Conservation (phyloP, 1,284 basidiomycete species). For the Pseudomicrostroma phylloplanum region DNA sequence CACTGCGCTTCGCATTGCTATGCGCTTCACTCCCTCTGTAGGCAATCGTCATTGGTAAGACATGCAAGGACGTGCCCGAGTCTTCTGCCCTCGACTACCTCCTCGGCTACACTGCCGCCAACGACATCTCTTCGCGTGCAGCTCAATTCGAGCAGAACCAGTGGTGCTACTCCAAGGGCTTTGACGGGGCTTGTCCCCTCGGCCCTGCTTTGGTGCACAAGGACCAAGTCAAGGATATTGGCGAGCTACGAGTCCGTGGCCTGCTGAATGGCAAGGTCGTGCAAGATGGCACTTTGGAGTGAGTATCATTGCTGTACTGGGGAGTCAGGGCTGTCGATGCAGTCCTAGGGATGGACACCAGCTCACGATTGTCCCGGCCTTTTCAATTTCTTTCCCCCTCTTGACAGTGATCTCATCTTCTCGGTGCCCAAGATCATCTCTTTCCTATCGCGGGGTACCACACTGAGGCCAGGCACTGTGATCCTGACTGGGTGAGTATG, state of each 20-base stretch:
- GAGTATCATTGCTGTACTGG: constrained; percentile 16
- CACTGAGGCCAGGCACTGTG: constrained; percentile 26
- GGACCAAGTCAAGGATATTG: constrained; percentile 12
- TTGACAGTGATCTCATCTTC: constrained; percentile 52
- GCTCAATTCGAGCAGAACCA: constrained; percentile 49
- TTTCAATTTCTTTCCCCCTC: neutral
- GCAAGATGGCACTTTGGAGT: constrained; percentile 50
- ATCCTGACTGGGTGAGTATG: constrained; percentile 32
- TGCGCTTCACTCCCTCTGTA: neutral
- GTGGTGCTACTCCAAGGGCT: constrained; percentile 52
- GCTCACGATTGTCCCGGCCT: too few relatives aligned
- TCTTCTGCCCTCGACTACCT: neutral
- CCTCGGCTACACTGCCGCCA: constrained; percentile 49
- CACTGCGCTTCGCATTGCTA: too few relatives aligned
- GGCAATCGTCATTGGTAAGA: constrained; percentile 73
- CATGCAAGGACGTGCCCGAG: constrained; percentile 59
- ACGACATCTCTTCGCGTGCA: constrained; percentile 52
- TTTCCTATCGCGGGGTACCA: constrained; percentile 38
- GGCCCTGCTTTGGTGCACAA: constrained; percentile 51
- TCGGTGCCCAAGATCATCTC: constrained; percentile 52
- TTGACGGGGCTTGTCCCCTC: constrained; percentile 53
- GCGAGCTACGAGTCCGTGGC: constrained; percentile 45
- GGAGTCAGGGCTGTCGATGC: too few relatives aligned
- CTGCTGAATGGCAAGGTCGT: constrained; percentile 48
- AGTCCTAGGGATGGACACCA: too few relatives aligned